Evolutionary conservation across 129 eudicot species (phyloP).

Genomic region (Cynara cardunculus): DNA sequence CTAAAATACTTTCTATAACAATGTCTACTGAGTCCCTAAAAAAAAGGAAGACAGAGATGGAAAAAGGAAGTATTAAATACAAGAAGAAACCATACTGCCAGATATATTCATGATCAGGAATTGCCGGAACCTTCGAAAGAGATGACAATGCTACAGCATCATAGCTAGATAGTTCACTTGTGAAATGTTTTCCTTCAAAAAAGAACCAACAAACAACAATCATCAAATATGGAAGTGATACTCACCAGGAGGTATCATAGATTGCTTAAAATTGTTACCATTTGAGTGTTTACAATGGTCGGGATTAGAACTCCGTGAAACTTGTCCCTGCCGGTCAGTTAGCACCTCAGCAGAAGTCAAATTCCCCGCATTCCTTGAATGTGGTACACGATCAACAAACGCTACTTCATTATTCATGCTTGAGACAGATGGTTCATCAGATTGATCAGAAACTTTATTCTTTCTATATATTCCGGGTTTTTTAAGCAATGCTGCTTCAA

Average conservation of each 20-base stretch:
- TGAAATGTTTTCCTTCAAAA: slow-evolving; percentile 27
- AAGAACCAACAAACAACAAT: slow-evolving; percentile 6
- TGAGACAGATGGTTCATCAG: slow-evolving; percentile 45
- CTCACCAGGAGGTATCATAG: slow-evolving; percentile 27
- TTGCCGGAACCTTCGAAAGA: slow-evolving; percentile 43
- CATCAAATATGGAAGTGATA: slow-evolving; percentile 23
- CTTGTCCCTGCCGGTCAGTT: slow-evolving; percentile 32
- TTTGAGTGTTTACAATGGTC: slow-evolving; percentile 45
- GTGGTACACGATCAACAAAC: slow-evolving; percentile 33
- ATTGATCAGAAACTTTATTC: slow-evolving; percentile 46
- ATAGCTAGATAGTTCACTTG: slow-evolving; percentile 25
- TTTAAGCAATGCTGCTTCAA: slow-evolving; percentile 84
- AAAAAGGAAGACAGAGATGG: not conserved
- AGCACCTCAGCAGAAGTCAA: slow-evolving; percentile 28
- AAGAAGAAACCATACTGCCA: slow-evolving; percentile 76
- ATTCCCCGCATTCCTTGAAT: slow-evolving; percentile 31
- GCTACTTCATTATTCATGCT: slow-evolving; percentile 34
- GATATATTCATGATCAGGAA: slow-evolving; percentile 79
- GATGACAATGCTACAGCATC: slow-evolving; percentile 35
- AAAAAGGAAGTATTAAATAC: not conserved
- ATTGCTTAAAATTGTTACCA: slow-evolving; percentile 34
- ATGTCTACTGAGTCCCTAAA: not conserved
- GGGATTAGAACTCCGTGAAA: slow-evolving; percentile 21
- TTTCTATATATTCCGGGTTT: slow-evolving; percentile 75
- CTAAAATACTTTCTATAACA: not conserved